Evolutionary conservation across 2,329 filamentous ascomycete species (phyloP), one percentile per base, ranked within the genome.

Genomic region (Apiospora kogelbergensis): DNA sequence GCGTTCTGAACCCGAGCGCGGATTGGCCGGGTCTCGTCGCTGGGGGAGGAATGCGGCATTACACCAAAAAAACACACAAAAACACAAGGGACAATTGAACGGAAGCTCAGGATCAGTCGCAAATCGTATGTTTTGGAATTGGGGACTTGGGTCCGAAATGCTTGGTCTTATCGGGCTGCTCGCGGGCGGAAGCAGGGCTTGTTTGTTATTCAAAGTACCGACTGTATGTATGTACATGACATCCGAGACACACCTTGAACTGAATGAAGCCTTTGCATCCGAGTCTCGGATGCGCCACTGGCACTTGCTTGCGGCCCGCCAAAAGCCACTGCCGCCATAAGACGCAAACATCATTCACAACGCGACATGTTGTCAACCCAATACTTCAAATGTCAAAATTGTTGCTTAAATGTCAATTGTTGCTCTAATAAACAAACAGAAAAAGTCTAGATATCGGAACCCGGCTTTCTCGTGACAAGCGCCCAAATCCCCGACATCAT

Each of bases 1-100:
- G 67, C 57, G 57, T 65, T 68, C 22, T 65, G 41, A 24, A 65
- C 33, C 63, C 63, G 67, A 30, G 60, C 37, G 33, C 57, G 63
- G 63, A 68, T 65, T 41, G 63, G 63, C 63, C 41, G 63, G 11
- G 41, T 42, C 63, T 65, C 41, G 24, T 45, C 13, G 41, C 63
- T 65, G 33, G 63, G 63, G 30, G 63, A 33, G 20, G 63, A 45
- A 44, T 45, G 53, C 53, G 53, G 53, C 53, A 60, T 60, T 37
- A 33, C 53, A 60, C 53, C n/a, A n/a, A n/a, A n/a, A n/a, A 60
- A 60, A 37, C 30, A 20, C 26, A 57, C 5, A 15, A 20, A 17
- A 17, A n/a, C n/a, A n/a, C n/a, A n/a, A n/a, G n/a, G n/a, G n/a
- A n/a, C n/a, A n/a, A n/a, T n/a, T n/a, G 13, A 30, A 20, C 48